Evolutionary conservation across 2,329 filamentous ascomycete genomes (phyloP), one percentile per base, ranked within the genome.

Genomic region (Trichoderma hamatum): DNA sequence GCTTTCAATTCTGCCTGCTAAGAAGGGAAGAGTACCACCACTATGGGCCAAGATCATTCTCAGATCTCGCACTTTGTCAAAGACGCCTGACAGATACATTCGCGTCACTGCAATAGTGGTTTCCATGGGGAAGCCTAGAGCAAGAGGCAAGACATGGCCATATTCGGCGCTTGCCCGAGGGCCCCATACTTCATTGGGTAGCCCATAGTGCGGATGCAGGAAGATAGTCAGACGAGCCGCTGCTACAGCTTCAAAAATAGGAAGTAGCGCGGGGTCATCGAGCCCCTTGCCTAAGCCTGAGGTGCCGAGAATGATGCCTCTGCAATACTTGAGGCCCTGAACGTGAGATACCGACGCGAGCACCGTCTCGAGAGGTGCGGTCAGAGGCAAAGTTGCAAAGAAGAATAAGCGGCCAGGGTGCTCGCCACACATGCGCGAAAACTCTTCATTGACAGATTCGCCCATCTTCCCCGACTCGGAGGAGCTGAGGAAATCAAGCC

Each of bases 161-260:
- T 96, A 97, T 70, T 90, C 89, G 26, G 82, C 83, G 51, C 79
- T 82, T 0, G 87, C 88, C 9, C 90, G 84, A 0, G 92, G 87
- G 0, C 94, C 94, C 81, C 92, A 97, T 3, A 96, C 92, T 10
- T 89, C 86, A 70, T 87, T 86, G 0, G 93, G 94, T 2, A 97
- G 86, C 1, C 94, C 94, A 77, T 97, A 97, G 80, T 97, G 94
- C 32, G 94, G 94, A 79, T 97, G 94, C 63, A 97, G 79, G 81
- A 97, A 97, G 60, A 97, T 83, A 28, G 92, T 83, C 39, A 93
- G 83, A 9, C 83, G 79, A 0, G 87, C 86, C 51, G 86, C 84
- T 52, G 92, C 88, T 1, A 97, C 80, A 0, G 90, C 89, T 13
- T 84, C 78, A 79, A 93, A 92, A 13, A 97, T 85, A 0, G 91